phyloP scores from a whole-genome alignment of 2,329 filamentous ascomycete species.

The Aquanectria penicillioides region DNA sequence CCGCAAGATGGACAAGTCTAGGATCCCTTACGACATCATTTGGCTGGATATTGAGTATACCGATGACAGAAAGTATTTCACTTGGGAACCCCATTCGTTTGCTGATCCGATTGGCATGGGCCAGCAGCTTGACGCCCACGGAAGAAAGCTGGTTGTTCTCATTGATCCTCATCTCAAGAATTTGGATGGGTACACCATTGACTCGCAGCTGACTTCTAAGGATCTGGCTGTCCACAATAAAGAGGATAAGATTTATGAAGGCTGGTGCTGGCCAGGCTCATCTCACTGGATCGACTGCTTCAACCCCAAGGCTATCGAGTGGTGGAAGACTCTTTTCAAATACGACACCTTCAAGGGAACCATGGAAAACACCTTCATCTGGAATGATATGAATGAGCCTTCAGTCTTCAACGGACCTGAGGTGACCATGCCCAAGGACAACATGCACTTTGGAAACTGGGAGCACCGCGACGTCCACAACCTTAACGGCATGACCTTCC shows the following conservation, averaged over 20 bases:
- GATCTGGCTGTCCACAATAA: slow-evolving; percentile 90
- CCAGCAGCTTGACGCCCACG: slow-evolving; percentile 83
- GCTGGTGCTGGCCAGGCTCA: slow-evolving; percentile 98
- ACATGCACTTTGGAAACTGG: slow-evolving; percentile 90
- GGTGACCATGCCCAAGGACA: slow-evolving; percentile 99
- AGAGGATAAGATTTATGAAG: slow-evolving; percentile 87
- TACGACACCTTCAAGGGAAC: slow-evolving; percentile 90
- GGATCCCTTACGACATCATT: slow-evolving; percentile 98
- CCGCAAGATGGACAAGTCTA: slow-evolving; percentile 92
- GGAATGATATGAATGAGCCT: slow-evolving; percentile 99
- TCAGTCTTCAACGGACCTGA: slow-evolving; percentile 99
- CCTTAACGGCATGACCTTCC: slow-evolving; percentile 92
- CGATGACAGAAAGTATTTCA: slow-evolving; percentile 97
- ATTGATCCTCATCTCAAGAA: slow-evolving; percentile 99
- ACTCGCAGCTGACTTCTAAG: slow-evolving; percentile 84
- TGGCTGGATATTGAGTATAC: slow-evolving; percentile 99
- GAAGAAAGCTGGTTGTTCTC: slow-evolving; percentile 91
- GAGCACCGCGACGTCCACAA: slow-evolving; percentile 98
- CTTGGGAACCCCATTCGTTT: slow-evolving; percentile 92
- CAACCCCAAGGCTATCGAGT: slow-evolving; percentile 88
- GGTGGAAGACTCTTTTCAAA: slow-evolving; percentile 91
- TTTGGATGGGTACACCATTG: slow-evolving; percentile 77
- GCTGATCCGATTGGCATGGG: slow-evolving; percentile 87
- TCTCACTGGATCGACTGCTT: slow-evolving; percentile 98
- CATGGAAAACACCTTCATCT: slow-evolving; percentile 87